phyloP scores from a whole-genome alignment of 768 basidiomycete species.

The Serendipita sp. region DNA sequence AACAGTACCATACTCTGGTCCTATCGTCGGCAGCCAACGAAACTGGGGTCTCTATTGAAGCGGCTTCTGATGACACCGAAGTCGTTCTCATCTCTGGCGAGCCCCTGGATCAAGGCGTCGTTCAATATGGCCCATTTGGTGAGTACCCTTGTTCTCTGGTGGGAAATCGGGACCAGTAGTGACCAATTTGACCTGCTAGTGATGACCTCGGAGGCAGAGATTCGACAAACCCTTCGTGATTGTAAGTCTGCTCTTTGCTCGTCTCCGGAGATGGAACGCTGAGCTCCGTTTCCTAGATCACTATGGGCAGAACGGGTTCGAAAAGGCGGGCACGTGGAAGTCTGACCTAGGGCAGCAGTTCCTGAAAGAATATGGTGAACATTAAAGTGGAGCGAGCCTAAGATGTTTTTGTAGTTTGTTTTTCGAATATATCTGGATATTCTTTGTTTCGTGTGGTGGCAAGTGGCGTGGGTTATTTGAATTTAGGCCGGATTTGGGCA shows the following conservation, averaged over 20 bases:
- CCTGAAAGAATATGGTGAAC: neutral
- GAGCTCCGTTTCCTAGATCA: slow-evolving; percentile 32
- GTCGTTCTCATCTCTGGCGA: slow-evolving; percentile 72
- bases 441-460: too few species aligned
- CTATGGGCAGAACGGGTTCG: slow-evolving; percentile 71
- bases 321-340: slow-evolving; percentile 75
- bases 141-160: slow-evolving; percentile 14
- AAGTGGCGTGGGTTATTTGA: too few species aligned
- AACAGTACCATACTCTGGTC: slow-evolving; percentile 67
- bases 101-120: slow-evolving; percentile 74
- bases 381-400: neutral
- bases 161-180: neutral
- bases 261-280: neutral
- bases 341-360: slow-evolving; percentile 45
- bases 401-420: neutral
- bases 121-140: slow-evolving; percentile 67
- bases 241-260: slow-evolving; percentile 29
- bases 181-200: slow-evolving; percentile 23
- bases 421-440: too few species aligned
- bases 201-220: slow-evolving; percentile 65
- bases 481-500: neutral
- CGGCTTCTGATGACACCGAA: slow-evolving; percentile 46
- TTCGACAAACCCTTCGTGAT: slow-evolving; percentile 66
- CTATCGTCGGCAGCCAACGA: slow-evolving; percentile 43
- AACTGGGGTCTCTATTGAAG: slow-evolving; percentile 51